phyloP scores from a whole-genome alignment of 2,329 filamentous ascomycete species.

The Corinectria fuckeliana region DNA sequence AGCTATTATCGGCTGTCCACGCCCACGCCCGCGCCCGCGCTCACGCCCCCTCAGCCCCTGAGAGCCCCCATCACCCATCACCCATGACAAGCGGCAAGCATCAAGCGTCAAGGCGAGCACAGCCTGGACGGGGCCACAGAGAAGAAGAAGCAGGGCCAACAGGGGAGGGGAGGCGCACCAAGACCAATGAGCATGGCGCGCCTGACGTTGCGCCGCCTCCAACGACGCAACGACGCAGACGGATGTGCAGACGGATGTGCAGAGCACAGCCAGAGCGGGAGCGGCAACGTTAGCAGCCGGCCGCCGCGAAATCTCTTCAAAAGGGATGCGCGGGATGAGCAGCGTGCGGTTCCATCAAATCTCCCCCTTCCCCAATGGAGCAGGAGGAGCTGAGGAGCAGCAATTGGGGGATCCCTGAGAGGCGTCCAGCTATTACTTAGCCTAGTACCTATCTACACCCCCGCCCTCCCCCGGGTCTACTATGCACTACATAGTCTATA shows the following conservation, averaged over 20 bases:
- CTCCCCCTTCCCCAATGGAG: constrained; percentile 15
- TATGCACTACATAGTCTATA: too few relatives aligned
- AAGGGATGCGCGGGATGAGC: constrained; percentile 21
- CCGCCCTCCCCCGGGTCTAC: too few relatives aligned
- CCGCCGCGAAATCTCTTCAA: constrained; percentile 16
- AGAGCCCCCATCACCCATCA: not conserved
- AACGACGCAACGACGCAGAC: not conserved
- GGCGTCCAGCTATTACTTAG: constrained; percentile 6
- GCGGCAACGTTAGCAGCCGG: not conserved
- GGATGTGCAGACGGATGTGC: not conserved
- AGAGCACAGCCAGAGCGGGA: not conserved
- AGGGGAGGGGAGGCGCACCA: not conserved
- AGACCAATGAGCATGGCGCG: not conserved
- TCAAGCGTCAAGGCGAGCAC: not conserved
- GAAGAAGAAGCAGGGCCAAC: not conserved
- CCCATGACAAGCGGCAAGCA: not conserved
- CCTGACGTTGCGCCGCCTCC: not conserved
- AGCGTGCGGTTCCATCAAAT: constrained; percentile 6
- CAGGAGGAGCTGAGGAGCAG: constrained; percentile 15
- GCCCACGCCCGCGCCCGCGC: too few relatives aligned
- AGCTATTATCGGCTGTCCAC: not conserved
- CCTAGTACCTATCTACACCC: not conserved
- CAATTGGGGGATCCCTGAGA: not conserved
- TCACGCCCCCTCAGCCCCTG: not conserved
- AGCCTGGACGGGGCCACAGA: not conserved